Percentiles rank a stretch among this genome's conserved stretches.
Evolutionary conservation across 176 grass and related monocot species (phyloP).

Genomic region (Aechmea fasciata): DNA sequence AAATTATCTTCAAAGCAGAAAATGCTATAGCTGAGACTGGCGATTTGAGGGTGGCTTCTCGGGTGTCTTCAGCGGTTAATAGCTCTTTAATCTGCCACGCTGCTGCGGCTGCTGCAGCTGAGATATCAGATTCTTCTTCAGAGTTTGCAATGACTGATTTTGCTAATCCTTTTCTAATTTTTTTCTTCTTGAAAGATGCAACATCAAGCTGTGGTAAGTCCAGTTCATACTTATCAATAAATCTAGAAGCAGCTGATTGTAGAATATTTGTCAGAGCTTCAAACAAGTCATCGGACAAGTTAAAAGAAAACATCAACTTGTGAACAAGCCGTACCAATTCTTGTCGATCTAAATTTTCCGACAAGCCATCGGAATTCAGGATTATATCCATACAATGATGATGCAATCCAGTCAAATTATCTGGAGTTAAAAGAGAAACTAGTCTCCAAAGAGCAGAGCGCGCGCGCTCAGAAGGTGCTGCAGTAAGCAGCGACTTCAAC

Average conservation of each 20-base stretch:
- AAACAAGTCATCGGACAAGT: slow-evolving; percentile 64
- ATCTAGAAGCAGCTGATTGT: slow-evolving; percentile 39
- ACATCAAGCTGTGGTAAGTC: slow-evolving; percentile 25
- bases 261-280: slow-evolving; percentile 60
- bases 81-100: slow-evolving; percentile 81
- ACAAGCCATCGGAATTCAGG: slow-evolving; percentile 36
- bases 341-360: slow-evolving; percentile 47
- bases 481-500: slow-evolving; percentile 48
- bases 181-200: slow-evolving; percentile 44
- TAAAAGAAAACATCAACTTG: slow-evolving; percentile 53
- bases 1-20: slow-evolving; percentile 63
- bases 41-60: slow-evolving; percentile 53
- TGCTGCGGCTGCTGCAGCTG: slow-evolving; percentile 35
- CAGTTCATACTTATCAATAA: slow-evolving; percentile 38
- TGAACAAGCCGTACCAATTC: slow-evolving; percentile 37
- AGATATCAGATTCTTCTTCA: slow-evolving; percentile 43
- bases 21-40: slow-evolving; percentile 40
- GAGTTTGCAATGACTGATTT: slow-evolving; percentile 21
- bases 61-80: slow-evolving; percentile 41
- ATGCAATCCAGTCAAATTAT: slow-evolving; percentile 40
- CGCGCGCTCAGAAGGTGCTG: slow-evolving; percentile 53
- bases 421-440: slow-evolving; percentile 43
- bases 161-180: slow-evolving; percentile 47
- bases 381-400: slow-evolving; percentile 59
- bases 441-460: slow-evolving; percentile 53